Base-by-base conservation (phyloP, 805 yeast species). In the Starmerella potacharoeniae region DNA sequence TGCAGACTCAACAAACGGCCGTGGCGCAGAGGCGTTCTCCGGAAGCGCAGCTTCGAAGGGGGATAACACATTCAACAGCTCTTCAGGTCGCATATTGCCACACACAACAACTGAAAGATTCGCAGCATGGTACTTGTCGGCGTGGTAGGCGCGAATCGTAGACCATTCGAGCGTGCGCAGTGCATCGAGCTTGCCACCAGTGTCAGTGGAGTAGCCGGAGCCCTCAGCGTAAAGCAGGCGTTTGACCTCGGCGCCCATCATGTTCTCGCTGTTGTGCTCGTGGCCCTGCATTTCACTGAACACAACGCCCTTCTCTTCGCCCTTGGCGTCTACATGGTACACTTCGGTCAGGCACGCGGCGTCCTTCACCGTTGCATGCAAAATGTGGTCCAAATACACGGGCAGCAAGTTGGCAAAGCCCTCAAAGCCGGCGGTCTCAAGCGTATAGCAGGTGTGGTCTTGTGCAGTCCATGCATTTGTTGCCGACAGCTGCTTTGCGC, bases 381-480 rank as follows among this genome's bases (percentile, higher is more conserved):
- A 68, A 29, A 93, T 70, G 66, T 93, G 97, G 66, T 93, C 97
- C 60, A 93, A 70, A 67, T 91, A 93, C 3, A 89, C 83, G 0
- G 98, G 97, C 34, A 93, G 75, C 33, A 93, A 71, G 58, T 82
- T 77, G 49, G 78, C 79, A 70, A 93, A 93, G 0, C 97, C 97
- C 55, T 86, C 87, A 96, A 96, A 90, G 9, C 97, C 97, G 0
- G 97, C 97, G 40, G 95, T 82, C 8, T 84, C 78, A 54, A 93
- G 73, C 2, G 96, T 88, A 64, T 93, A 93, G 1, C 89, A 96
- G 0, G 98, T 93, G 66, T 87, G 95, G 69, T 93, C 97, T 5
- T 93, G 87, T 0, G 84, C 88, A 0, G 98, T 93, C 96, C 96
- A 90, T 0, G 98, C 98, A 66, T 93, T 93, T 0, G 97, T 93